Evolutionary conservation across 371 early-diverging fungal genomes (phyloP), one percentile per base, ranked within the genome.

Genomic region (Mortierella sp.): DNA sequence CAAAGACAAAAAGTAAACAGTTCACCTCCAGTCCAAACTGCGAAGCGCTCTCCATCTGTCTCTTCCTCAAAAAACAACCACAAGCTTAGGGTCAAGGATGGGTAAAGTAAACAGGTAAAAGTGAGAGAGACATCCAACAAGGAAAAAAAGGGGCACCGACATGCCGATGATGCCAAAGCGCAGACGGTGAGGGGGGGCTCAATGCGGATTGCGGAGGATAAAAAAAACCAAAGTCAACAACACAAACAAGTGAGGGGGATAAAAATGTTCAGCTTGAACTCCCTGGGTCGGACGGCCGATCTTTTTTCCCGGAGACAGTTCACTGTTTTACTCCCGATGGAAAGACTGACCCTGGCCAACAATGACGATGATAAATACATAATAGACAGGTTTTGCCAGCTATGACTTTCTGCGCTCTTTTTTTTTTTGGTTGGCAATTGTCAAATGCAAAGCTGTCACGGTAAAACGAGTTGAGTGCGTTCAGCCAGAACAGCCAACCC

Each of bases 151-250:
- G 65, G 24, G 38, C 65, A 38, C 1, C 65, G 10, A 24, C 65
- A 65, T 65, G 65, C 65, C 65, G 41, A 65, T 65, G 65, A 65
- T 65, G 65, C 65, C 65, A 65, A 65, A 65, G 65, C 65, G 65
- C 65, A 65, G 65, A 35, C 38, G 11, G 38, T 4, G 60, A 60
- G 16, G 6, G 32, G 32, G 32, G 35, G 18, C 7, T 29, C 29
- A 29, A n/a, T 16, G 65, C 65, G 65, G 65, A 38, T 16, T 16
- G 65, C 65, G 65, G 65, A 38, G 8, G 38, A 60, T 60, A 60
- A 38, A 65, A 32, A 5, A 16, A 18, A n/a, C n/a, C n/a, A n/a
- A n/a, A n/a, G n/a, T n/a, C 0, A 65, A 65, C 3, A 60, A 32
- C 4, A 51, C 18, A 16, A 60, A 32, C 32, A 10, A 44, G 12